Evolutionary conservation across 352 stramenopile species (phyloP), one percentile per base, ranked within the genome.

Genomic region (Phytopythium delawarense): DNA sequence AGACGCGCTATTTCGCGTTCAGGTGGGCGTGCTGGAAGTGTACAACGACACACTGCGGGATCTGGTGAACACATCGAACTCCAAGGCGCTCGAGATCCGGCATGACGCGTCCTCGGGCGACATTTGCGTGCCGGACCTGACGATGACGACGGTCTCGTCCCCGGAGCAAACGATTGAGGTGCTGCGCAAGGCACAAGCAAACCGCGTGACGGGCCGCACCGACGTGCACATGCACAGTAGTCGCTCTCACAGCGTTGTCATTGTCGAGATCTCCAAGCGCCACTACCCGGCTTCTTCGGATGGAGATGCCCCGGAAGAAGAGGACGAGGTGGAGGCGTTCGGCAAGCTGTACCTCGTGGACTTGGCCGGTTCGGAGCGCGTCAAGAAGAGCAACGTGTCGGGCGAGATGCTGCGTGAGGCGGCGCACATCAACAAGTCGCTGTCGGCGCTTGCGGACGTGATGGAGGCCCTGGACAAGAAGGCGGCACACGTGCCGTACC

Each of bases 11-110:
- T 95, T 88, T 66, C 75, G 93, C 21, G 77, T 95, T 13, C 72
- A 91, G 30, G 78, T 99, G 25, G 91, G 91, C 42, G 94, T 99
- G 76, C 74, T 99, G 28, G 97, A 99, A 79, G 99, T 99, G 55
- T 97, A 98, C 78, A 98, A 98, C 59, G 94, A 98, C 63, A 89
- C 82, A 0, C 72, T 98, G 13, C 84, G 87, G 15, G 94, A 98
- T 65, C 77, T 98, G 32, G 79, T 98, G 25, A 85, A 79, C 63
- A 80, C 79, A 37, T 73, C 62, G 21, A 88, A 87, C 59, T 59
- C 66, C 4, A 88, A 86, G 55, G 18, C 70, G 1, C 65, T 92
- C 20, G 88, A 91, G 66, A 94, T 94, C 69, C 81, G 83, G 4
- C 82, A 91, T 40, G 78, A 93, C 61, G 71, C 74, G 8, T 70